phyloP scores from a whole-genome alignment of 805 yeast species.

The Tetrapisispora phaffii region DNA sequence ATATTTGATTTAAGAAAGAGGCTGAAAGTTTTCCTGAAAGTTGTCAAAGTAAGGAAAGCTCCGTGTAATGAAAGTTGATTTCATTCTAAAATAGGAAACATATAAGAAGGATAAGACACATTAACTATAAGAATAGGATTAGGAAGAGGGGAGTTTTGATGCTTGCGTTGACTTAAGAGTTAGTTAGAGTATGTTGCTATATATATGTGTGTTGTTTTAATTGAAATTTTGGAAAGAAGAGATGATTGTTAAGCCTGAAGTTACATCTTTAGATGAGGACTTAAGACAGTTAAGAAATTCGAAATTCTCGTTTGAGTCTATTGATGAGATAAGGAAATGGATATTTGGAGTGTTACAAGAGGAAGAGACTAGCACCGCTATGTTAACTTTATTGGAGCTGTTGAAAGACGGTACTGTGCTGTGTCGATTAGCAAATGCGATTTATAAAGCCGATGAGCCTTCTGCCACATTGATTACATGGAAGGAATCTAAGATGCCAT shows the following conservation, averaged over 20 bases:
- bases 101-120: too few species aligned
- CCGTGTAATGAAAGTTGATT: neutral
- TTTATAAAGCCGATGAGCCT: constrained; percentile 34
- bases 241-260: constrained; percentile 27
- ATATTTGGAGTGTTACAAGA: constrained; percentile 33
- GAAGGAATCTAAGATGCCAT: constrained; percentile 63
- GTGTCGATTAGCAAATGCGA: constrained; percentile 32
- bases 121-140: neutral
- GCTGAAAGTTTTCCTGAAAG: neutral
- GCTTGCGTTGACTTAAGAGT: too few species aligned
- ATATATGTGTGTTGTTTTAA: neutral
- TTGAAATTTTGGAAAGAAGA: too few species aligned
- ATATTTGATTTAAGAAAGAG: neutral
- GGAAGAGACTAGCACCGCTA: constrained; percentile 13
- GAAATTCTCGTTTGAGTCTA: constrained; percentile 38
- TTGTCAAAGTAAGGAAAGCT: neutral
- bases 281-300: constrained; percentile 38
- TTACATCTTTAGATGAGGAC: constrained; percentile 58
- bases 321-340: constrained; percentile 45
- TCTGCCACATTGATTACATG: constrained; percentile 32
- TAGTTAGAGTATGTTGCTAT: neutral
- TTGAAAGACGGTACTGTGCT: constrained; percentile 54
- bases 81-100: neutral
- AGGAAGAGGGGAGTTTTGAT: too few species aligned
- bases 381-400: constrained; percentile 41